phyloP scores from a whole-genome alignment of 225 moss, liverwort and hornwort species.

The Marchantia polymorpha region DNA sequence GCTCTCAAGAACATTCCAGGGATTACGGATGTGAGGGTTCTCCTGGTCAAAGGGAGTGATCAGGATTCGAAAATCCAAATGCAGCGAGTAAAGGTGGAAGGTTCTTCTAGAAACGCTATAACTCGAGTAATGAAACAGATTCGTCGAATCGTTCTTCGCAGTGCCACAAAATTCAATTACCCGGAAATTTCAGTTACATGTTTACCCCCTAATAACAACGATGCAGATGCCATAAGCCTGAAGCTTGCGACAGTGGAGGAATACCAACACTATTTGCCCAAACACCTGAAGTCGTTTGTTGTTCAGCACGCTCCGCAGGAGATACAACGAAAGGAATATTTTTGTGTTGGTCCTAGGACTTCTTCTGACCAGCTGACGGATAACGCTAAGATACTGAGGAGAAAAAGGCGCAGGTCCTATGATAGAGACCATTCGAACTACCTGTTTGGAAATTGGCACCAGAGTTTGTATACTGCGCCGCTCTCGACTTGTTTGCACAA shows the following conservation, averaged over 20 bases:
- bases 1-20: constrained; percentile 20
- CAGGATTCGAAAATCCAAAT: constrained; percentile 6
- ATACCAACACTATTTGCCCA: constrained; percentile 19
- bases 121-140: constrained; percentile 24
- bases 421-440: neutral
- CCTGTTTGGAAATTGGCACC: constrained; percentile 21
- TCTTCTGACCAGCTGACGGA: constrained; percentile 1
- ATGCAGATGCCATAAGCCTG: constrained; percentile 22
- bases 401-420: constrained; percentile 6
- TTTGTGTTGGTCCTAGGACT: constrained; percentile 13
- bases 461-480: neutral
- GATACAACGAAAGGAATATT: constrained; percentile 22
- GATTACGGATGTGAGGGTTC: constrained; percentile 20
- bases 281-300: constrained; percentile 21
- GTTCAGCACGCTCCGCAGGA: constrained; percentile 23
- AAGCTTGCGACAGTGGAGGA: constrained; percentile 15
- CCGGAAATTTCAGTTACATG: constrained; percentile 27
- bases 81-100: constrained; percentile 24
- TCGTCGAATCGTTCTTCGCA: constrained; percentile 27
- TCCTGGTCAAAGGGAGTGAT: neutral
- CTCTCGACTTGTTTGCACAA: constrained; percentile 4
- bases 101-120: constrained; percentile 19
- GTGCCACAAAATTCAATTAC: neutral
- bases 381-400: neutral
- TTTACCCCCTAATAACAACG: neutral